Base-by-base conservation (phyloP, 2,329 filamentous ascomycete species). In the Stylonectria norvegica region DNA sequence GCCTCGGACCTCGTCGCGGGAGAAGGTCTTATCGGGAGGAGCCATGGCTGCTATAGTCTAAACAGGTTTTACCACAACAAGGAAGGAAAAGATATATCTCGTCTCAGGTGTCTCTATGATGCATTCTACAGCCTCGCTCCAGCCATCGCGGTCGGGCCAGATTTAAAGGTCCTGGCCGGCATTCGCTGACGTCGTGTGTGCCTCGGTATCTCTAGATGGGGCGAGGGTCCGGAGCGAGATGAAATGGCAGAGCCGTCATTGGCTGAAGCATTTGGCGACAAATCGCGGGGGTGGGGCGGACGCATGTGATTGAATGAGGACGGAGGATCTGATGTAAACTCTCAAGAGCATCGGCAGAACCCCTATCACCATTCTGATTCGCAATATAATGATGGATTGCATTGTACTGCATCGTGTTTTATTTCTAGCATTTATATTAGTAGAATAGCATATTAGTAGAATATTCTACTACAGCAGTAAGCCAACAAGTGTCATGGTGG, bases 1-100 rank as follows among this genome's bases (percentile, higher is more conserved):
- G 63, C 83, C 78, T 48, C 83, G 82, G 53, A 93, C 85, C 63
- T 88, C 76, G 40, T 70, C 76, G 54, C 77, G 76, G 43, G 77
- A 74, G 57, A 72, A 79, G 16, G 73, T 76, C 57, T 76, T 68
- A 49, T 65, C 56, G 22, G 68, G 64, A 45, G 65, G 50, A 23
- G 62, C 56, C 63, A 68, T 67, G 38, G 19, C 10, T 17, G 30
- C 5, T 7, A 14, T 19, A 7, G 9, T 17, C 28, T 19, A 5
- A 16, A 18, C 15, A n/a, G 14, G 9, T 19, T 8, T 25, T 25
- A 12, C 7, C 22, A 25, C 8, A 25, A 12, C 7, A 25, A 25
- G 22, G 22, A 12, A 7, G 22, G 7, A 25, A 12, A 25, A 12
- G 12, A 25, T 7, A 12, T 25, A 34, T 10, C 18, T 12, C 10